phyloP scores from a whole-genome alignment of 2,329 filamentous ascomycete species.

The Fusarium kyushuense region DNA sequence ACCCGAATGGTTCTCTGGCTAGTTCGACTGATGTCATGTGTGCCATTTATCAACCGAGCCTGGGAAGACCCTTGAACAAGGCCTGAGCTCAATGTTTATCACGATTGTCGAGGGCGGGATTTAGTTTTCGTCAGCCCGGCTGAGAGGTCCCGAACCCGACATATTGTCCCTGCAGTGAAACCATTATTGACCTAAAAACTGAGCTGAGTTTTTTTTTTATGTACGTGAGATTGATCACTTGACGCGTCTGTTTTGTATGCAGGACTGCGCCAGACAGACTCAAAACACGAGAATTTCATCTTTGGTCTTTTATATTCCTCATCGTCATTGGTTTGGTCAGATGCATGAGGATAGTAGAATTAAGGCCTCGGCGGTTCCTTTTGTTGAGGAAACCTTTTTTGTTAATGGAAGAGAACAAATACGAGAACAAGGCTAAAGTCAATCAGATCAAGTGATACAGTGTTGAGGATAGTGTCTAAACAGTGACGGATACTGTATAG shows the following conservation, averaged over 20 bases:
- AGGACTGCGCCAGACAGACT: neutral
- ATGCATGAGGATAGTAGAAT: slow-evolving; percentile 28
- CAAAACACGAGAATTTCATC: slow-evolving; percentile 3
- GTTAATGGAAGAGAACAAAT: neutral
- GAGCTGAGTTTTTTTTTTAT: neutral
- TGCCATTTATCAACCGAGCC: slow-evolving; percentile 18
- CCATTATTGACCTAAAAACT: slow-evolving; percentile 1
- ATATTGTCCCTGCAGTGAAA: slow-evolving; percentile 21
- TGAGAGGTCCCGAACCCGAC: slow-evolving; percentile 5
- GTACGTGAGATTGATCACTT: slow-evolving; percentile 13
- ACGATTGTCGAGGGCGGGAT: slow-evolving; percentile 7
- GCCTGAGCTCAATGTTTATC: slow-evolving; percentile 12
- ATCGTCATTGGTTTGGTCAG: neutral
- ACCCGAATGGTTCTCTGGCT: slow-evolving; percentile 24
- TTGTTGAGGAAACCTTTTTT: slow-evolving; percentile 21
- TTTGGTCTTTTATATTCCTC: slow-evolving; percentile 28
- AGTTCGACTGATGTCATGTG: slow-evolving; percentile 41
- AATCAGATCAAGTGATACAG: slow-evolving; percentile 9
- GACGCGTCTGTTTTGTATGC: neutral
- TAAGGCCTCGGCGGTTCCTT: slow-evolving; percentile 19
- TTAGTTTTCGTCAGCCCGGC: slow-evolving; percentile 1
- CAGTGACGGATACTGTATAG: slow-evolving; percentile 14
- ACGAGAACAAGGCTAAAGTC: neutral
- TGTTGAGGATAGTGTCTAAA: rapidly evolving
- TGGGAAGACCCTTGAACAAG: slow-evolving; percentile 18